These are phyloP conservation scores for Vigna unguiculata DNA, from an alignment of 306 rosid genomes.

Conservation along the genomic window DNA sequence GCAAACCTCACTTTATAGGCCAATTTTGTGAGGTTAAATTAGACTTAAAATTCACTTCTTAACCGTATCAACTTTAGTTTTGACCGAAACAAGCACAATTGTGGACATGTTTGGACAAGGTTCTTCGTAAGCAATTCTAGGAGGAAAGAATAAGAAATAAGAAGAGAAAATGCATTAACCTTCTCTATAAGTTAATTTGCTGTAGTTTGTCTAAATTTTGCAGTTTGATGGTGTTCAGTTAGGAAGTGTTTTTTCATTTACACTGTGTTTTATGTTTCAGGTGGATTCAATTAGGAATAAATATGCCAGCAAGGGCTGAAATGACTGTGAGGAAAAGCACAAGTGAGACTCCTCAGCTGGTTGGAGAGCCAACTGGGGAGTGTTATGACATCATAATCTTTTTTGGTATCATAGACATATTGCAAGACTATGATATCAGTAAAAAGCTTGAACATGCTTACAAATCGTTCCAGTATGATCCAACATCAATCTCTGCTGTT, in stretches of 20 bases:
- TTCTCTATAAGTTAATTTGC: no score
- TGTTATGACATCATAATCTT: constrained; percentile 72
- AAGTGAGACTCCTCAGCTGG: constrained; percentile 68
- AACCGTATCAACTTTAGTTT: background rate
- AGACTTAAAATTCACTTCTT: no score
- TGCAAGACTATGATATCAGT: constrained; percentile 94
- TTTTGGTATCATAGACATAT: constrained; percentile 91
- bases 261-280: constrained; percentile 50
- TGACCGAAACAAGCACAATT: background rate
- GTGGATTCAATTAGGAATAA: constrained; percentile 73
- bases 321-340: constrained; percentile 59
- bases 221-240: no score
- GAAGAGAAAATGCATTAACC: no score
- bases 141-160: no score
- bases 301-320: constrained; percentile 89
- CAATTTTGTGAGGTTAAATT: no score
- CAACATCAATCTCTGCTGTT: constrained; percentile 90
- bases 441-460: constrained; percentile 97
- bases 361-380: constrained; percentile 90
- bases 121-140: background rate
- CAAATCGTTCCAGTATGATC: constrained; percentile 87
- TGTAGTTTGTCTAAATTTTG: no score
- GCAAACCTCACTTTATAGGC: accelerated
- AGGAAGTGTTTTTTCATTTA: background rate
- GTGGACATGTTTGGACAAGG: no score